These are phyloP conservation scores for Wickerhamiella parazyma DNA, from an alignment of 805 yeast genomes.

Conservation along the genomic window DNA sequence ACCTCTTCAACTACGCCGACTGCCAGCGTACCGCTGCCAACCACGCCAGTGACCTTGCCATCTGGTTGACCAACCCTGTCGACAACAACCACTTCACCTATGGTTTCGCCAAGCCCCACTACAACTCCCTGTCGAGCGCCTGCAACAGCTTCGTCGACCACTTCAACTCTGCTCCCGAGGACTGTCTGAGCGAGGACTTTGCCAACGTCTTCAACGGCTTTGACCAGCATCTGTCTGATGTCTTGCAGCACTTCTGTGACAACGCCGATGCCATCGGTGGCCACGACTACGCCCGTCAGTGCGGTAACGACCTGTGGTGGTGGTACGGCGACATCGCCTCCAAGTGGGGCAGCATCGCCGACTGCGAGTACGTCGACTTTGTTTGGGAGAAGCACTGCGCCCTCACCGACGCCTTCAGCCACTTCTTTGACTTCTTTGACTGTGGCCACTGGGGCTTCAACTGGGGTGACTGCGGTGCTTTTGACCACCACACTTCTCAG, in stretches of 20 bases:
- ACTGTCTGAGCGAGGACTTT: neutral
- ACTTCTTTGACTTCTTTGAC: constrained; percentile 3
- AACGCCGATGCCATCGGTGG: constrained; percentile 4
- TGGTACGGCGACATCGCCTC: constrained; percentile 2
- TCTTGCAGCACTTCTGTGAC: neutral
- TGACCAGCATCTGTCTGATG: neutral
- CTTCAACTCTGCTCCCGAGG: neutral
- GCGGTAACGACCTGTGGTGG: constrained; percentile 2
- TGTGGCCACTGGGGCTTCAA: constrained; percentile 1
- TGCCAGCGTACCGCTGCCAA: neutral
- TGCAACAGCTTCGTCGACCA: neutral
- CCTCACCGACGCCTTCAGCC: neutral
- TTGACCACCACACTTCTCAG: neutral
- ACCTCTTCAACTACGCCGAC: neutral
- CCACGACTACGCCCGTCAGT: constrained; percentile 1
- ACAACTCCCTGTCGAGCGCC: neutral
- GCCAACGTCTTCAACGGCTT: constrained; percentile 5
- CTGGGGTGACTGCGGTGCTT: neutral
- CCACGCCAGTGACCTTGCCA: constrained; percentile 3
- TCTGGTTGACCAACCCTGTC: neutral
- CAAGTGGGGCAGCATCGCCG: constrained; percentile 1
- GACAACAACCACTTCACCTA: neutral
- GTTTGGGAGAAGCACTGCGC: constrained; percentile 1
- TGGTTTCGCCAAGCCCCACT: neutral
- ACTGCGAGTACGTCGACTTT: constrained; percentile 3